Base-by-base conservation (phyloP, 169 alveolate genomes). In the Eimeria brunetti region DNA sequence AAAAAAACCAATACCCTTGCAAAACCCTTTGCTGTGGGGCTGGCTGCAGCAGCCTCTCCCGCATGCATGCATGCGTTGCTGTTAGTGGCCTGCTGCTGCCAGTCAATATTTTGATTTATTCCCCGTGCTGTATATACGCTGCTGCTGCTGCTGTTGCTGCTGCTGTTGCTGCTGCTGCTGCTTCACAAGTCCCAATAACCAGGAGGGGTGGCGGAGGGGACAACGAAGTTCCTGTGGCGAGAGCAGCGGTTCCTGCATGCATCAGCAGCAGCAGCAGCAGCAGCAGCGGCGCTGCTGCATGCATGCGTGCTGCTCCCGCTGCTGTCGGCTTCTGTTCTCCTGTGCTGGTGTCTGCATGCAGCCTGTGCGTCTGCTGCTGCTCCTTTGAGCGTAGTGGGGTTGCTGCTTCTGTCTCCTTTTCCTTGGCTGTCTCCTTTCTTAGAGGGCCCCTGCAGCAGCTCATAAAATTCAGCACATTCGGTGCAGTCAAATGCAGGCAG, bases 151-250 rank as follows among this genome's bases (percentile, higher is more conserved):
- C 90, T 14, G 73, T 75, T 11, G 89, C 69, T 38, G 44, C 44
- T 83, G 89, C 64, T 36, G 89, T 71, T 36, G 89, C 89, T 49
- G 14, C 90, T 12, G 71, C 89, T 83, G 90, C 56, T 53, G 90
- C 90, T 30, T 33, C 36, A 41, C 90, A 36, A 22, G 90, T 53
- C 6, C 88, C 22, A 78, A 56, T 30, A 38, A 75, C 51, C 90
- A 22, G 95, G 85, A 30, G 85, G 85, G 12, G 85, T 75, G 49
- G 85, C 33, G 60, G 85, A 58, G 7, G 85, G 85, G 49, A 58
- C 38, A 33, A 36, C 85, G 30, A 75, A 75, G 4, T 75, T 51
- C 56, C 85, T 33, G 85, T 75, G 85, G 30, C 85, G 51, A 12
- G 85, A 75, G 60, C 60, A 38, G 33, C 27, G 27, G 41, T 58